phyloP scores from a whole-genome alignment of 768 basidiomycete species.

The Tylopilus sp. region DNA sequence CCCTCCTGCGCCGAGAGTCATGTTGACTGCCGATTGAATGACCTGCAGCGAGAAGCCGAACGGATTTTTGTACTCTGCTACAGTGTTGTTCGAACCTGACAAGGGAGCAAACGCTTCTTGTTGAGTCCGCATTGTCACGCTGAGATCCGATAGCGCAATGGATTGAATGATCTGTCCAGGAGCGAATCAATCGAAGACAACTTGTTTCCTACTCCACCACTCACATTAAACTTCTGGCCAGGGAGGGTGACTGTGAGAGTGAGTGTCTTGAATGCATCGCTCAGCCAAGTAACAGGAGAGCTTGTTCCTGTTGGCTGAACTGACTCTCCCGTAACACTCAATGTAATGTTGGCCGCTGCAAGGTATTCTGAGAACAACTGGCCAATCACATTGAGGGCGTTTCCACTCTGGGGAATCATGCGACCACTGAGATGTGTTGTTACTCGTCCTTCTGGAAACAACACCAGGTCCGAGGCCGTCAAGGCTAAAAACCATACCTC shows the following conservation, averaged over 20 bases:
- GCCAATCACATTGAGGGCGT: constrained; percentile 50
- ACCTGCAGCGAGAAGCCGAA: constrained; percentile 76
- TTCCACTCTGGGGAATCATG: constrained; percentile 60
- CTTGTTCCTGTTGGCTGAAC: constrained; percentile 56
- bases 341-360: constrained; percentile 58
- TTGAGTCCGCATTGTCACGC: constrained; percentile 46
- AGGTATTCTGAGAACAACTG: constrained; percentile 65
- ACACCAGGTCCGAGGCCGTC: constrained; percentile 43
- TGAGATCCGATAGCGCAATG: constrained; percentile 56
- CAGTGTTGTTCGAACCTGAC: constrained; percentile 52
- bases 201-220: constrained; percentile 5
- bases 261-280: constrained; percentile 65
- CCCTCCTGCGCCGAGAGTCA: constrained; percentile 48
- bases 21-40: constrained; percentile 49
- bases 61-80: constrained; percentile 66
- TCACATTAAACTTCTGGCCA: constrained; percentile 53
- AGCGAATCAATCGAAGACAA: background rate
- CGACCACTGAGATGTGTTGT: constrained; percentile 57
- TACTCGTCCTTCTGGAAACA: constrained; percentile 47
- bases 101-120: constrained; percentile 57
- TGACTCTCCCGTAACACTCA: constrained; percentile 54
- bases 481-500: constrained; percentile 41
- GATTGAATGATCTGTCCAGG: constrained; percentile 53
- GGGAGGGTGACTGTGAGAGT: constrained; percentile 59
- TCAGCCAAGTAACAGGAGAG: constrained; percentile 58